These are phyloP conservation scores for Aegle marmelos DNA, from an alignment of 345 rosid species.

Conservation along the genomic window DNA sequence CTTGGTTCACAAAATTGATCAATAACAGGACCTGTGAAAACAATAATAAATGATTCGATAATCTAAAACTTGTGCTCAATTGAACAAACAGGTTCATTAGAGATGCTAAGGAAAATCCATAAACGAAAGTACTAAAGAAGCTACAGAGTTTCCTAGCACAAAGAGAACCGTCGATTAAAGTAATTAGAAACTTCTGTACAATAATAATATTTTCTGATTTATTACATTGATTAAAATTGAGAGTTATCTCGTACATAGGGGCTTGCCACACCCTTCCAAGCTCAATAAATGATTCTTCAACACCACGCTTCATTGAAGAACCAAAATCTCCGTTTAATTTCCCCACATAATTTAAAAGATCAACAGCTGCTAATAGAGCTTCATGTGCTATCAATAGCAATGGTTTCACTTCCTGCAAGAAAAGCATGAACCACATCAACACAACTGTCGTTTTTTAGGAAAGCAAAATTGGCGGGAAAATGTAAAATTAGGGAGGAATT, in stretches of 20 bases:
- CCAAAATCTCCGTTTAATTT: conserved; percentile 31
- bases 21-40: conserved; percentile 23
- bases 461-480: conserved; percentile 8
- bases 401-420: conserved; percentile 49
- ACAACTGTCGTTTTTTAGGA: too few relatives aligned
- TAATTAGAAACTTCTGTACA: background rate
- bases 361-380: conserved; percentile 36
- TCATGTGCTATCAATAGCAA: conserved; percentile 48
- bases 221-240: conserved; percentile 26
- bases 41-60: background rate
- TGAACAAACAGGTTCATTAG: background rate
- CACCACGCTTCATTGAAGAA: conserved; percentile 20
- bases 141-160: background rate
- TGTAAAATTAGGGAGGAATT: background rate
- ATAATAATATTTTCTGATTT: conserved; percentile 3
- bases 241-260: conserved; percentile 60
- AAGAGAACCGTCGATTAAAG: background rate
- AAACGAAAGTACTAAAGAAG: background rate
- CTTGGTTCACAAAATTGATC: conserved; percentile 29
- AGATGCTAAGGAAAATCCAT: background rate
- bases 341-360: conserved; percentile 42
- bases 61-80: background rate
- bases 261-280: conserved; percentile 81
- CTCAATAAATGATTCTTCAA: conserved; percentile 52
- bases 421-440: background rate